Evolutionary conservation across 768 basidiomycete species (phyloP).

Genomic region (Mrakia gelida): DNA sequence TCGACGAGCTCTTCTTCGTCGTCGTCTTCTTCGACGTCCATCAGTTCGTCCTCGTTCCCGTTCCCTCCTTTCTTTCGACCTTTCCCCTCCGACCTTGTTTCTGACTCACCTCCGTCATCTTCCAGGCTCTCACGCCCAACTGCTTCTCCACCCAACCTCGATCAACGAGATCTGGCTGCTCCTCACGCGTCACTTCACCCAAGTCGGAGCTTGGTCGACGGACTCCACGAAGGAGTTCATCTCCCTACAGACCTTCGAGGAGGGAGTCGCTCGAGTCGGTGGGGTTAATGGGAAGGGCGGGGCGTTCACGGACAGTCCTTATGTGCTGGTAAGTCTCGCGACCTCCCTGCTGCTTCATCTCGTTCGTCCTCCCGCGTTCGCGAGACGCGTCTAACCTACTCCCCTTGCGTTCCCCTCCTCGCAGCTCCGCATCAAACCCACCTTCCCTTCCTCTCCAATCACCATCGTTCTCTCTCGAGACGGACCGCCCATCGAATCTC

Average conservation of each 20-base stretch:
- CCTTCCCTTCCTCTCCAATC: constrained; percentile 40
- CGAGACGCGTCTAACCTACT: constrained; percentile 31
- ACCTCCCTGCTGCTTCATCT: constrained; percentile 14
- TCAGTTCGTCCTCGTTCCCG: background rate
- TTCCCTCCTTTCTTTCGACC: background rate
- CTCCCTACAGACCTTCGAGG: constrained; percentile 53
- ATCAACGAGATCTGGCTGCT: constrained; percentile 68
- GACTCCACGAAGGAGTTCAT: constrained; percentile 47
- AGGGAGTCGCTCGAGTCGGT: constrained; percentile 21
- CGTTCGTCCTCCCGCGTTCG: constrained; percentile 13
- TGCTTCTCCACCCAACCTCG: constrained; percentile 36
- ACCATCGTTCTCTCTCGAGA: constrained; percentile 66
- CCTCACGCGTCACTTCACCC: constrained; percentile 66
- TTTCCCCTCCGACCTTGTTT: background rate
- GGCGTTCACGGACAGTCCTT: constrained; percentile 49
- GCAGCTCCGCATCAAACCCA: constrained; percentile 18
- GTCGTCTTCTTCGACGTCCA: background rate
- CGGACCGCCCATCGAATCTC: constrained; percentile 53
- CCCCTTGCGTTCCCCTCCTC: constrained; percentile 33
- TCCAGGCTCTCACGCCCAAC: constrained; percentile 34
- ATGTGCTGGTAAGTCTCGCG: constrained; percentile 46
- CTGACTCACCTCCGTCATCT: too few species aligned
- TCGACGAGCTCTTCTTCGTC: background rate
- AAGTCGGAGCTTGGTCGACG: constrained; percentile 48
- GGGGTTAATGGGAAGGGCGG: constrained; percentile 10